These are phyloP conservation scores for Carnegiea gigantea DNA, from an alignment of 179 eudicot genomes.

Conservation along the genomic window DNA sequence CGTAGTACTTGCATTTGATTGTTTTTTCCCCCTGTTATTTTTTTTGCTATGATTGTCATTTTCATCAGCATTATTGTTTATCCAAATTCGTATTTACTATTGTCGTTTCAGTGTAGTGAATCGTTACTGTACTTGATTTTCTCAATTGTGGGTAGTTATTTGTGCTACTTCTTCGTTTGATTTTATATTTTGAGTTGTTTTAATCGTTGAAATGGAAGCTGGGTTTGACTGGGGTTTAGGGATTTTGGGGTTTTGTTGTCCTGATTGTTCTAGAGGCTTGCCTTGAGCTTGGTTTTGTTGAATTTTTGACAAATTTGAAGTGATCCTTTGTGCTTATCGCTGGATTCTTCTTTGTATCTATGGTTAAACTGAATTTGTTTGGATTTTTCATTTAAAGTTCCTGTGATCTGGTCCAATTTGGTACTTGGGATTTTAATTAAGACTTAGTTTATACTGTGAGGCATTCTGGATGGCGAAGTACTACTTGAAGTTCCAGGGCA, in stretches of 20 bases:
- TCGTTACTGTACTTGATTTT: conserved; percentile 7
- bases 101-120: background rate
- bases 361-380: conserved; percentile 13
- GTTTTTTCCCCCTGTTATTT: background rate
- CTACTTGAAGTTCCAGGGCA: background rate
- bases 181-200: background rate
- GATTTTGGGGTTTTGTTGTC: conserved; percentile 7
- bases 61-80: conserved; percentile 12
- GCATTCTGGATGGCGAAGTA: background rate
- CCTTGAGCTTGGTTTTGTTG: conserved; percentile 22
- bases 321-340: conserved; percentile 1
- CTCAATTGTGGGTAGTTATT: background rate
- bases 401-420: conserved; percentile 2
- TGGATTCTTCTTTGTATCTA: background rate
- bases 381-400: background rate
- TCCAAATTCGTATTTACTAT: background rate
- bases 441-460: conserved; percentile 3
- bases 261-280: conserved; percentile 15
- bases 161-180: background rate
- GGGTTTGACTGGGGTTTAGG: conserved; percentile 26
- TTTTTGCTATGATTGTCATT: background rate
- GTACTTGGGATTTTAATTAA: conserved; percentile 1
- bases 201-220: conserved; percentile 1
- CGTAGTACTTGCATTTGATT: conserved; percentile 18
- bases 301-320: conserved; percentile 7